Evolutionary conservation across 805 yeast genomes (phyloP), one percentile per base, ranked within the genome.

Genomic region (Trichomonascus vanleenenianus): DNA sequence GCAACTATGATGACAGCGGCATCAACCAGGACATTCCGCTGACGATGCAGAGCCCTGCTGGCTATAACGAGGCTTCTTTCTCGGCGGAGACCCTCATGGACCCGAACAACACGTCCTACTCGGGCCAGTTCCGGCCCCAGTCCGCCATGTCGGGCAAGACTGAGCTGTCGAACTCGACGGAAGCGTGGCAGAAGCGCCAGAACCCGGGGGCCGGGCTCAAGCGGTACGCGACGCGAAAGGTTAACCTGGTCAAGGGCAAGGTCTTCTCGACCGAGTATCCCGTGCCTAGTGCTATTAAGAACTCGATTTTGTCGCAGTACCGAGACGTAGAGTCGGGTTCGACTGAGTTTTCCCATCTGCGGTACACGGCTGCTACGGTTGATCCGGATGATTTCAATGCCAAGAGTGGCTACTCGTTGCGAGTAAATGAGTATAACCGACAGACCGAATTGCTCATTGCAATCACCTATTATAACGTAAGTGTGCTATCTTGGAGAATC

Each of bases 351-450:
- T 69, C 78, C 12, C 79, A 75, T 54, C 69, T 78, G 78, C 62
- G 82, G 52, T 78, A 78, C 58, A 71, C 75, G 2, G 85, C 85
- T 2, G 85, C 80, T 5, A 79, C 83, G 1, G 75, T 79, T 56
- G 83, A 81, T n/a, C 85, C 85, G 3, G 79, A 79, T 39, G 79
- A 79, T 48, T 79, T 79, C 60, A 68, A 68, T 48, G 63, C 70
- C 38, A 72, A 71, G 48, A 59, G 60, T 14, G 81, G 81, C 5
- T 79, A 76, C 61, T 71, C 72, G 38, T 67, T 79, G 47, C 68
- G 85, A 37, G 78, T 77, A 2, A 67, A 70, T 15, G 76, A 76
- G 56, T 77, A 76, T 58, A 76, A 74, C 11, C 70, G 83, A 31
- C 70, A 72, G 44, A 79, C 84, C 0, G 85, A 79, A 59, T 61